A percentile compares a stretch with the other conserved stretches of the same genome.
Conservation (phyloP, 2,329 filamentous ascomycete genomes). For the Aspergillus uvarum region DNA sequence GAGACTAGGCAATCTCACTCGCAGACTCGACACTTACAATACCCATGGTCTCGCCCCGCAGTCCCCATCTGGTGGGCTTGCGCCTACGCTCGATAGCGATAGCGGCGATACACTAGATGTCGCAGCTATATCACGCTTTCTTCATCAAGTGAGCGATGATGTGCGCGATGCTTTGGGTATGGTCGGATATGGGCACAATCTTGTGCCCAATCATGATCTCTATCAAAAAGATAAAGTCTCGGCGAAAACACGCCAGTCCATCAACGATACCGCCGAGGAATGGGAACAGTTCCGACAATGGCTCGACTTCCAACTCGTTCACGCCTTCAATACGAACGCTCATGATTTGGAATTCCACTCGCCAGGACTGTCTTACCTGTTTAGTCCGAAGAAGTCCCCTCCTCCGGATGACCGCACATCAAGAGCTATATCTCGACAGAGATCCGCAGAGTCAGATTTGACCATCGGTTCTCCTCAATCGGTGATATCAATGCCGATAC, state of each 20-base stretch:
- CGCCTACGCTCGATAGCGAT: not conserved
- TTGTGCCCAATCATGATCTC: conserved; percentile 8
- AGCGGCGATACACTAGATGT: conserved; percentile 1
- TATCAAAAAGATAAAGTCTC: not conserved
- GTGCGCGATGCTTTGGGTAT: conserved; percentile 9
- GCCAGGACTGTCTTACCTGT: not conserved
- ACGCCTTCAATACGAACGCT: conserved; percentile 1
- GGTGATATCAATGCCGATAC: not conserved
- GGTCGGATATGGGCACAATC: conserved; percentile 9
- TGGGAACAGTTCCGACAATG: conserved; percentile 18
- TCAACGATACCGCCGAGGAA: conserved; percentile 11
- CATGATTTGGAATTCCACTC: not conserved
- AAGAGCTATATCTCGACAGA: not conserved
- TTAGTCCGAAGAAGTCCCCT: not conserved
- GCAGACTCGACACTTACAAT: conserved; percentile 4
- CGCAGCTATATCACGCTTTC: conserved; percentile 9
- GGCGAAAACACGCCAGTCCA: not conserved
- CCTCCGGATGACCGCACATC: not conserved
- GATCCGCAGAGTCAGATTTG: not conserved
- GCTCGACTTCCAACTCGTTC: conserved; percentile 14
- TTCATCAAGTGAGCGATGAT: conserved; percentile 13
- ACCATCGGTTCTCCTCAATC: not conserved
- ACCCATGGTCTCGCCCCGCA: not conserved
- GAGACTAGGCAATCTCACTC: conserved; percentile 2
- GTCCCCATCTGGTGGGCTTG: not conserved